These are phyloP conservation scores for Geosmithia flava DNA, from an alignment of 2,329 filamentous ascomycete genomes.

Conservation along the genomic window DNA sequence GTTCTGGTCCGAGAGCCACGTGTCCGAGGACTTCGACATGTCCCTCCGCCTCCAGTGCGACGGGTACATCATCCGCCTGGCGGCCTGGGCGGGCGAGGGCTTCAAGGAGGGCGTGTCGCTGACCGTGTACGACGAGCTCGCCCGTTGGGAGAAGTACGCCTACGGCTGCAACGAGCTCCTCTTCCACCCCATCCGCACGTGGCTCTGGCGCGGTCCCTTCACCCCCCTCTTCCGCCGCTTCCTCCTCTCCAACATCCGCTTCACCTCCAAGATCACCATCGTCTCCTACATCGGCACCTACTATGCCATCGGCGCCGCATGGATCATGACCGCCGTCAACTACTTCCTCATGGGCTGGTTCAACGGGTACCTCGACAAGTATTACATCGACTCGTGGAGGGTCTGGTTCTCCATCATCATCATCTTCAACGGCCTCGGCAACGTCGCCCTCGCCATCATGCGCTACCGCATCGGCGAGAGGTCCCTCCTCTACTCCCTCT, in stretches of 20 bases:
- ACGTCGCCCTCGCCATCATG: constrained; percentile 59
- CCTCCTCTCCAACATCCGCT: constrained; percentile 58
- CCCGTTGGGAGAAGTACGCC: constrained; percentile 79
- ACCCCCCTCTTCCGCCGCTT: constrained; percentile 69
- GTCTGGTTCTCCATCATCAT: constrained; percentile 73
- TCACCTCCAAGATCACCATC: constrained; percentile 66
- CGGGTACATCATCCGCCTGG: constrained; percentile 62
- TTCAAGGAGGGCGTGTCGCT: constrained; percentile 78
- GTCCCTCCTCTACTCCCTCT: constrained; percentile 40
- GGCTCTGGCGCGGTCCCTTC: constrained; percentile 63
- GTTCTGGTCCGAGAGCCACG: constrained; percentile 71
- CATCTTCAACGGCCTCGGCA: constrained; percentile 65
- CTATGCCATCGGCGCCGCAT: constrained; percentile 65
- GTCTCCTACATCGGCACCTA: constrained; percentile 71
- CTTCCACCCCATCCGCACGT: constrained; percentile 65
- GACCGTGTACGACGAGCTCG: constrained; percentile 74
- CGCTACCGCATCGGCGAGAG: constrained; percentile 59
- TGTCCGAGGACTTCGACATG: constrained; percentile 77
- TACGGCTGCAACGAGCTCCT: constrained; percentile 75
- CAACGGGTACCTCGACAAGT: constrained; percentile 67
- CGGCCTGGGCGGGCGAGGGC: constrained; percentile 60
- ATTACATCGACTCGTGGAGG: constrained; percentile 68
- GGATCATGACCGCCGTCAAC: constrained; percentile 61
- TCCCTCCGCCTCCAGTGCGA: constrained; percentile 61
- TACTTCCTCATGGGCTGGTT: constrained; percentile 69